These are phyloP conservation scores for Fusarium longipes DNA, from an alignment of 2,329 filamentous ascomycete species.

Conservation along the genomic window DNA sequence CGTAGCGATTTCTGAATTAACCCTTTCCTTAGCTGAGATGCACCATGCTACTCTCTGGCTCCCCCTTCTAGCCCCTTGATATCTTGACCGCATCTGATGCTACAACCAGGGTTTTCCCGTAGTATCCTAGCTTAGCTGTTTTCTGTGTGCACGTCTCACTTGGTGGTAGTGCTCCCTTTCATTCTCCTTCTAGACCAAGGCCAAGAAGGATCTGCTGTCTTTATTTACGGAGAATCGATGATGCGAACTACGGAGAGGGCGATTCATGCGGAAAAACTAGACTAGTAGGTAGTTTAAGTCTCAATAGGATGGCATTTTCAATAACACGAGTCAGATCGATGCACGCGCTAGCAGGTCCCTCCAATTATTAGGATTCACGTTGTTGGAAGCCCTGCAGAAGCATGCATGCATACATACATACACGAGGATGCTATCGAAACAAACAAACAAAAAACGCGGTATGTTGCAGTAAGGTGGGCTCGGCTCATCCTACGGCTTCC, in stretches of 20 bases:
- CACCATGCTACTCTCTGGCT: slow-evolving; percentile 32
- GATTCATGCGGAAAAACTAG: slow-evolving; percentile 31
- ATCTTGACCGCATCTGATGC: slow-evolving; percentile 43
- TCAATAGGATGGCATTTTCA: slow-evolving; percentile 29
- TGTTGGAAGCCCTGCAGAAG: slow-evolving; percentile 19
- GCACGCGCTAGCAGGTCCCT: slow-evolving; percentile 23
- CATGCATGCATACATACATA: slow-evolving; percentile 5
- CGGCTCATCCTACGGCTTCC: slow-evolving; percentile 1
- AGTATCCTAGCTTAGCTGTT: slow-evolving; percentile 36
- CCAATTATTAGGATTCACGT: slow-evolving; percentile 22
- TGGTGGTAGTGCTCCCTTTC: slow-evolving; percentile 24
- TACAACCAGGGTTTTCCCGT: slow-evolving; percentile 31
- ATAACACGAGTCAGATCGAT: slow-evolving; percentile 24
- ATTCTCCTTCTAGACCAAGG: slow-evolving; percentile 17
- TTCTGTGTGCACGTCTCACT: slow-evolving; percentile 47
- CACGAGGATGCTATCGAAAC: background rate
- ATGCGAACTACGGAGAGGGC: slow-evolving; percentile 13
- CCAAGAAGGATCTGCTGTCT: slow-evolving; percentile 40
- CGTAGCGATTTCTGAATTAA: background rate
- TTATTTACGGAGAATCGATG: slow-evolving; percentile 34
- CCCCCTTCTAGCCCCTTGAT: slow-evolving; percentile 36
- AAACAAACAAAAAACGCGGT: slow-evolving; percentile 10
- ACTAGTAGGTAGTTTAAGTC: slow-evolving; percentile 10
- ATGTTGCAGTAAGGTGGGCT: slow-evolving; percentile 10
- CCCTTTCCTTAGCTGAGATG: slow-evolving; percentile 21